Evolutionary conservation across 305 asterid species (phyloP).

Genomic region (Nicotiana rustica): DNA sequence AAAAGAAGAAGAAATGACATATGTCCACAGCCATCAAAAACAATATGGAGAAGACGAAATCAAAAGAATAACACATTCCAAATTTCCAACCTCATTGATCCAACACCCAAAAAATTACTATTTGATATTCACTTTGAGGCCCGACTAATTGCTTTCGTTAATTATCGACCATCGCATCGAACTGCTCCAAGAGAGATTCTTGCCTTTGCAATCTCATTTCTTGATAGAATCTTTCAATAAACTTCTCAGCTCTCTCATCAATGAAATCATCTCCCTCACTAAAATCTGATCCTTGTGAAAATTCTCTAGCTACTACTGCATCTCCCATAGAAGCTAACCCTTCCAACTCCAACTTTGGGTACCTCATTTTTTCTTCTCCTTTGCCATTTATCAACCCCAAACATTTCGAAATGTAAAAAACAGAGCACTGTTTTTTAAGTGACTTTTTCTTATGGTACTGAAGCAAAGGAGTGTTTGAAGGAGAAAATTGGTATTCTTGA

Average conservation of each 20-base stretch:
- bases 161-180: constrained; percentile 33
- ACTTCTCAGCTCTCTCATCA: constrained; percentile 72
- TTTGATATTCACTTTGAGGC: too few relatives aligned
- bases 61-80: neutral
- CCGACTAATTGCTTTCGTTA: neutral
- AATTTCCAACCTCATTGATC: too few relatives aligned
- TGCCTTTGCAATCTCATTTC: constrained; percentile 65
- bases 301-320: constrained; percentile 7
- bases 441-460: constrained; percentile 36
- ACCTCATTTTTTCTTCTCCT: constrained; percentile 34
- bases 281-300: constrained; percentile 30
- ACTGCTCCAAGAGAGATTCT: constrained; percentile 36
- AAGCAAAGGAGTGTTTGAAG: constrained; percentile 56
- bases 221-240: constrained; percentile 65
- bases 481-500: constrained; percentile 63
- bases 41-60: neutral
- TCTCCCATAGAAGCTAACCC: constrained; percentile 32
- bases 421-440: constrained; percentile 35
- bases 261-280: constrained; percentile 39
- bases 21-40: constrained; percentile 9
- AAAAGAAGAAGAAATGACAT: neutral
- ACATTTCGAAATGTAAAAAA: constrained; percentile 45
- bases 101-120: too few relatives aligned
- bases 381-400: constrained; percentile 35
- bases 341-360: constrained; percentile 40